phyloP scores from a whole-genome alignment of 345 rosid genomes.

The Lepidium africanum region DNA sequence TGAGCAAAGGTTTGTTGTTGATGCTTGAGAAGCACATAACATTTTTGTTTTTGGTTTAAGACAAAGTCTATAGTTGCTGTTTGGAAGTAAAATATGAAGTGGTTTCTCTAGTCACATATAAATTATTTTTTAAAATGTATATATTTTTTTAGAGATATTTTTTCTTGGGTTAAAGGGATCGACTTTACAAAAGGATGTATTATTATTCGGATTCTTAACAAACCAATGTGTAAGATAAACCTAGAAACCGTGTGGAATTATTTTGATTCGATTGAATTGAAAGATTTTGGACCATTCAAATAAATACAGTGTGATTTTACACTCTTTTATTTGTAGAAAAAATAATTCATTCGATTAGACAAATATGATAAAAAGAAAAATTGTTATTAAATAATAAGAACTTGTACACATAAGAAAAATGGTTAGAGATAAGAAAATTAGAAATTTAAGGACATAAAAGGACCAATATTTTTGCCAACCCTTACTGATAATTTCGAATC shows the following conservation, averaged over 20 bases:
- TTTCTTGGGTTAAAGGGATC: constrained; percentile 1
- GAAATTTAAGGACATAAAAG: not conserved
- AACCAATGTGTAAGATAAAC: constrained; percentile 10
- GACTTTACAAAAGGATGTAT: constrained; percentile 9
- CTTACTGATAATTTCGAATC: constrained; percentile 23
- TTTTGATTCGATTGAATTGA: not conserved
- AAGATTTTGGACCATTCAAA: not conserved
- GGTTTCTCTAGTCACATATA: constrained; percentile 3
- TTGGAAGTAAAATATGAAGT: not conserved
- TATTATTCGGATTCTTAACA: constrained; percentile 23
- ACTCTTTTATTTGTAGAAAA: not conserved
- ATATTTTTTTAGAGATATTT: not conserved
- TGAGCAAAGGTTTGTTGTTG: constrained; percentile 55
- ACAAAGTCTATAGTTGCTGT: not conserved
- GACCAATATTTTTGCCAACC: not conserved
- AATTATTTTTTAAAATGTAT: not conserved
- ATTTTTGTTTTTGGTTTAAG: not conserved
- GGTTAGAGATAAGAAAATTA: not conserved
- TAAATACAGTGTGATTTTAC: not conserved
- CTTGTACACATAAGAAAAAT: not conserved
- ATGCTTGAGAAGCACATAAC: constrained; percentile 63
- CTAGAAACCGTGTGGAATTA: constrained; percentile 15
- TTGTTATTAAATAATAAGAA: too few relatives aligned
- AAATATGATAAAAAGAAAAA: too few relatives aligned
- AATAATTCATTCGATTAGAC: too few relatives aligned